Base-by-base conservation (phyloP, 345 rosid genomes). In the Euclidium syriacum region DNA sequence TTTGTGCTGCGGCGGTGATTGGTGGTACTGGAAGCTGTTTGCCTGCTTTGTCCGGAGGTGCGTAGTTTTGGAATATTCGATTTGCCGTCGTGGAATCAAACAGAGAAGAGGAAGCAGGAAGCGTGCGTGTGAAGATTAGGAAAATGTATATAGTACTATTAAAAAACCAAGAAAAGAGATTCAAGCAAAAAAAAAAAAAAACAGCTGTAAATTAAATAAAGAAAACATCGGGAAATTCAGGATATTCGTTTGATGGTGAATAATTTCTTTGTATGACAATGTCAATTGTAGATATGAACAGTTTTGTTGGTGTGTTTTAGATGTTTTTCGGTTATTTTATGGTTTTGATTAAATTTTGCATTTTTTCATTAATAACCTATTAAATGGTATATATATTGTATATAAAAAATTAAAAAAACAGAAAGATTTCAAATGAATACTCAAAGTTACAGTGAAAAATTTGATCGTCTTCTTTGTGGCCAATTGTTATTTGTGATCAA, bases 31-130 rank as follows among this genome's bases (percentile, higher is more conserved):
- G 58, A 9, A 48, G 58, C 9, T 67, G 72, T 12, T 40, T 68
- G 7, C 36, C 36, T 32, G 72, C 72, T 58, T 68, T 68, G 29
- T 39, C 66, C 8, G 52, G 72, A 5, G 72, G 72, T 32, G 73
- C 2, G 17, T 68, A 68, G 46, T 12, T 58, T n/a, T 17, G 52
- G 73, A 51, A 68, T 68, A 56, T 38, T 48, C 42, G 8, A 18
- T 42, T 41, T 17, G n/a, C 18, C 22, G 55, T 20, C 19, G 54
- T 24, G 11, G 62, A 52, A 49, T 64, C 18, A 33, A 16, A 59
- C 2, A 16, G 46, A 34, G 34, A 7, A 30, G 22, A 3, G 16
- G 34, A 24, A n/a, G n/a, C n/a, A n/a, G n/a, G n/a, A 43, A 23
- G 22, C 20, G 35, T 33, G 46, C 17, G 46, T 10, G 26, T 18